Evolutionary conservation across 106 monocot genomes (phyloP).

Genomic region (Narthecium ossifragum): DNA sequence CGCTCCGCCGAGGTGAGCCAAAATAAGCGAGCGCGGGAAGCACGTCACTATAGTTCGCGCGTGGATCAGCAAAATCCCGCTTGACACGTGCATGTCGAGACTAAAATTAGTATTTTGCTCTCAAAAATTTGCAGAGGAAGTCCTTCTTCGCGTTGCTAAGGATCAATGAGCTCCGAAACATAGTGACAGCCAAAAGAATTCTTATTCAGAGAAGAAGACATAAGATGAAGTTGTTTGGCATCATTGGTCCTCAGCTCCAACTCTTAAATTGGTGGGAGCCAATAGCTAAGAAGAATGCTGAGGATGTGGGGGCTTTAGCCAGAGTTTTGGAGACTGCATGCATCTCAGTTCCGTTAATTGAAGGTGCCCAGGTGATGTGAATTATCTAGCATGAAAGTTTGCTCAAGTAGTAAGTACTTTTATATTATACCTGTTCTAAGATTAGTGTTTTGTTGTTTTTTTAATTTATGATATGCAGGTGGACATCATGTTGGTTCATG

Average conservation of each 20-base stretch:
- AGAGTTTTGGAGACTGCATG: conserved; percentile 16
- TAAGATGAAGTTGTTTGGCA: conserved; percentile 25
- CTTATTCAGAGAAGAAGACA: conserved; percentile 23
- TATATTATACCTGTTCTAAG: background rate
- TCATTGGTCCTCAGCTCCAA: conserved; percentile 22
- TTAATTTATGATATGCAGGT: conserved; percentile 18
- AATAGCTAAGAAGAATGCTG: conserved; percentile 17
- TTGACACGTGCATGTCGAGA: background rate
- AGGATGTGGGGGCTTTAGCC: conserved; percentile 18
- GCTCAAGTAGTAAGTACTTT: background rate
- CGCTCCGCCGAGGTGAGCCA: conserved; percentile 31
- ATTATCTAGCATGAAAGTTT: background rate
- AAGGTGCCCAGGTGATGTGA: conserved; percentile 24
- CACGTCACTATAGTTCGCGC: no score
- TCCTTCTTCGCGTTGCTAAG: conserved; percentile 45
- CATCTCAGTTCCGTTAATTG: conserved; percentile 26
- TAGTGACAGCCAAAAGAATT: conserved; percentile 41
- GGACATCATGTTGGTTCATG: conserved; percentile 21
- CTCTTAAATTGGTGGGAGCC: conserved; percentile 29
- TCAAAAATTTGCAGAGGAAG: conserved; percentile 25
- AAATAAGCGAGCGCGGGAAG: background rate
- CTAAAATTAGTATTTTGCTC: background rate
- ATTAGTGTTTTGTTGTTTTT: background rate
- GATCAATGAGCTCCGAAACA: conserved; percentile 40
- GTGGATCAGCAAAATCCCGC: background rate